These are phyloP conservation scores for Trichosporon sp. DNA, from an alignment of 1,284 basidiomycete species.

Conservation along the genomic window DNA sequence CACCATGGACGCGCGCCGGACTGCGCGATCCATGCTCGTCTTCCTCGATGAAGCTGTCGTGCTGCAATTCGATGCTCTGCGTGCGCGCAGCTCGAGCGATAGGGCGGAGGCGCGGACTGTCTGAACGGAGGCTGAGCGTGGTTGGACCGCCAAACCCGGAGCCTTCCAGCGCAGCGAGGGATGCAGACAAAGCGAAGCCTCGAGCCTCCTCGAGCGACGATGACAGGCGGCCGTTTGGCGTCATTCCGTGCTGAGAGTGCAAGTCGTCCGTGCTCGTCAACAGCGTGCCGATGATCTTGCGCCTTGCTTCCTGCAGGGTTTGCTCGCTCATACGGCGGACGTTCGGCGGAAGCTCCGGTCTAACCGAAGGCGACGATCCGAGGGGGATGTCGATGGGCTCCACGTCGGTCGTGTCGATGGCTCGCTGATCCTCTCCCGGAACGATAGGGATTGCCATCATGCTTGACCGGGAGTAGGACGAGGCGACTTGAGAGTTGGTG, in stretches of 20 bases:
- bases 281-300: conserved; percentile 37
- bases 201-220: conserved; percentile 23
- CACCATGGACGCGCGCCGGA: conserved; percentile 2
- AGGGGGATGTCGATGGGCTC: conserved; percentile 6
- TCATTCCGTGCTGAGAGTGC: conserved; percentile 4
- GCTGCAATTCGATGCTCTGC: conserved; percentile 25
- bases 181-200: conserved; percentile 27
- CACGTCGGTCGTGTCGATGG: conserved; percentile 24
- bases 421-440: conserved; percentile 25
- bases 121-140: conserved; percentile 5
- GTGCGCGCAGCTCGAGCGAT: conserved; percentile 7
- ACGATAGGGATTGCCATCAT: conserved; percentile 28
- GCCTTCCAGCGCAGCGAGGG: conserved; percentile 39
- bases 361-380: not conserved
- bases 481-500: conserved; percentile 31
- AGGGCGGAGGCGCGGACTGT: conserved; percentile 11
- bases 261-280: conserved; percentile 29
- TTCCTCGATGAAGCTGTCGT: conserved; percentile 23
- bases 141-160: not conserved
- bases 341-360: conserved; percentile 5
- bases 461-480: conserved; percentile 36
- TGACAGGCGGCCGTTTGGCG: not conserved
- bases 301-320: conserved; percentile 38
- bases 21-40: conserved; percentile 18
- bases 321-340: conserved; percentile 33